Conservation (phyloP, 805 yeast genomes). For the Wickerhamomyces rabaulensis region DNA sequence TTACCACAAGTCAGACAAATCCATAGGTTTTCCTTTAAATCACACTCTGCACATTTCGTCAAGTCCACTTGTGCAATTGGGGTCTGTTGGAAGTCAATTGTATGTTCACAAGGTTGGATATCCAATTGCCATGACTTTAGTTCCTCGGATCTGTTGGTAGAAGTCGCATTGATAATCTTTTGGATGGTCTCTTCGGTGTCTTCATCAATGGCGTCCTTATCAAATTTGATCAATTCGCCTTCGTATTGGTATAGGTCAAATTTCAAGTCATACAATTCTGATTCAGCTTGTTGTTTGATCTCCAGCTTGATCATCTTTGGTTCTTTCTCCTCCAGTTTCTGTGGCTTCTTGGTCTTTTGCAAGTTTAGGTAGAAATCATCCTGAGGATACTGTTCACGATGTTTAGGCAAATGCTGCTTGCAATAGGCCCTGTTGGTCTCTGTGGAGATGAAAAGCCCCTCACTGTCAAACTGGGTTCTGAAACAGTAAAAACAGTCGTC, state of each 20-base stretch:
- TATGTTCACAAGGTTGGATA: constrained; percentile 73
- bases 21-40: constrained; percentile 78
- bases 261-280: constrained; percentile 49
- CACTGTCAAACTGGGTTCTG: constrained; percentile 50
- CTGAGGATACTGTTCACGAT: constrained; percentile 49
- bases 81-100: constrained; percentile 45
- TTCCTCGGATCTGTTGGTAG: constrained; percentile 58
- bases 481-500: constrained; percentile 91
- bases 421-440: constrained; percentile 68
- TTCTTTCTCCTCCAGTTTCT: constrained; percentile 27
- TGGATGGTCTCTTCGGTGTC: constrained; percentile 31
- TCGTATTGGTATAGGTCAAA: constrained; percentile 17
- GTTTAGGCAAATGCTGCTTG: constrained; percentile 54
- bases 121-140: constrained; percentile 91
- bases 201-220: constrained; percentile 24
- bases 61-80: constrained; percentile 27
- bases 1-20: constrained; percentile 85
- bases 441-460: constrained; percentile 74
- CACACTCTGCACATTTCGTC: constrained; percentile 52
- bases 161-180: constrained; percentile 49
- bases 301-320: constrained; percentile 59
- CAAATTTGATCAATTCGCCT: constrained; percentile 17
- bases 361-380: constrained; percentile 50
- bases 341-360: constrained; percentile 39
- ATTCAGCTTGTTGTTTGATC: constrained; percentile 56